Evolutionary conservation across 768 basidiomycete species (phyloP), one percentile per base, ranked within the genome.

Genomic region (Mycena chlorophos): DNA sequence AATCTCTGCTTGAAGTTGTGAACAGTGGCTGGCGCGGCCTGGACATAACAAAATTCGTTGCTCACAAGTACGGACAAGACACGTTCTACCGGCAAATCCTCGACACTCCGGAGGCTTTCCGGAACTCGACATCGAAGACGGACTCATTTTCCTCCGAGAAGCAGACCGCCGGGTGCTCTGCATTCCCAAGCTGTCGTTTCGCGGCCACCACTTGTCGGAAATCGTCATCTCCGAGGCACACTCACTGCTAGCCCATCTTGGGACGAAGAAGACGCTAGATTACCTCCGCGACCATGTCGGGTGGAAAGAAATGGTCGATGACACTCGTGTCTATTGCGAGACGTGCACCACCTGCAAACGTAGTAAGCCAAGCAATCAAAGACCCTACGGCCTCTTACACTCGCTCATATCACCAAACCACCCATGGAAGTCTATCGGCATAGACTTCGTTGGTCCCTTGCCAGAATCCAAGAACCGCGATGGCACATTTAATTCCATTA

Each of bases 161-260:
- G 20, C 42, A 0, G 56, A 56, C 8, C n/a, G n/a, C 2, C 42
- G n/a, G 13, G 37, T 56, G 4, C 55, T 66, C 2, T 66, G 65
- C 39, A 53, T 66, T 4, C 65, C 63, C 2, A 55, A 65, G 22
- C 26, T 56, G 2, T 28, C 20, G 3, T 56, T 51, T 37, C 39
- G 26, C 1, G 43, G 31, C 14, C 55, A 27, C 2, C 25, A 60
- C 13, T 10, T 65, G 2, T 43, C 56, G 1, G 67, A 69, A 38
- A 59, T 65, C 10, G 23, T 67, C 2, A 67, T 67, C 13, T 62
- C 63, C 1, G 67, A 67, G 25, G 65, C 65, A 5, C 67, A 69
- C 31, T 67, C 62, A 1, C 38, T 68, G 8, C 48, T 68, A 1
- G 67, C 67, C 4, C 68, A 69, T 39, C 42, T 69, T 5, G 68